phyloP scores from a whole-genome alignment of 192 early-diverging fungal species.

The Coemansia reversa region DNA sequence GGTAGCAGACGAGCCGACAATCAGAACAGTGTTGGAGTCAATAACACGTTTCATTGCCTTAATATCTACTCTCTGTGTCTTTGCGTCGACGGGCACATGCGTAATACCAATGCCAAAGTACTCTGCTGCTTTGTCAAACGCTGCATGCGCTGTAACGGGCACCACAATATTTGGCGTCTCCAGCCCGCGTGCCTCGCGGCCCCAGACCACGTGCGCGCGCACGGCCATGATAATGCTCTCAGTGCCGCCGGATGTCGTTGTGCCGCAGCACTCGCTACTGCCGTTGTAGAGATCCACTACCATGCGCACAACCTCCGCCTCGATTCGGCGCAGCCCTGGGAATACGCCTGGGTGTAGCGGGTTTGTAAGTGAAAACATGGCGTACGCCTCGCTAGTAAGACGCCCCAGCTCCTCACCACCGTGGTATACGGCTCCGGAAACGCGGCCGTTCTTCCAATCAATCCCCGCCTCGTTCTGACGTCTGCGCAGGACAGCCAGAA shows the following conservation, averaged over 20 bases:
- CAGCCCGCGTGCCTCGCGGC: slow-evolving; percentile 71
- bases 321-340: slow-evolving; percentile 92
- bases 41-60: slow-evolving; percentile 75
- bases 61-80: slow-evolving; percentile 75
- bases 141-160: slow-evolving; percentile 91
- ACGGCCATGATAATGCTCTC: slow-evolving; percentile 95
- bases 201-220: slow-evolving; percentile 91
- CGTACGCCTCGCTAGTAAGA: slow-evolving; percentile 76
- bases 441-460: slow-evolving; percentile 83
- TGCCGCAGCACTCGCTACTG: slow-evolving; percentile 68
- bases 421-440: slow-evolving; percentile 91
- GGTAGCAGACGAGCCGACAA: slow-evolving; percentile 88
- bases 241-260: slow-evolving; percentile 91
- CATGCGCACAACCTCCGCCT: slow-evolving; percentile 94
- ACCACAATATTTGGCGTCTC: slow-evolving; percentile 90
- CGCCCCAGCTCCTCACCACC: slow-evolving; percentile 79
- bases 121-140: slow-evolving; percentile 91
- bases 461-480: slow-evolving; percentile 60
- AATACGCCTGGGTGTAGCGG: slow-evolving; percentile 95
- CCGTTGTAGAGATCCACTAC: slow-evolving; percentile 86
- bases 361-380: slow-evolving; percentile 79
- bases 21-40: slow-evolving; percentile 86
- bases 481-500: slow-evolving; percentile 64
- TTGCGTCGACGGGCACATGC: slow-evolving; percentile 78
- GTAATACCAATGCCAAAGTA: slow-evolving; percentile 91